Evolutionary conservation across 805 yeast species (phyloP), one percentile per base, ranked within the genome.

Genomic region (Cyberlindnera maclurae): DNA sequence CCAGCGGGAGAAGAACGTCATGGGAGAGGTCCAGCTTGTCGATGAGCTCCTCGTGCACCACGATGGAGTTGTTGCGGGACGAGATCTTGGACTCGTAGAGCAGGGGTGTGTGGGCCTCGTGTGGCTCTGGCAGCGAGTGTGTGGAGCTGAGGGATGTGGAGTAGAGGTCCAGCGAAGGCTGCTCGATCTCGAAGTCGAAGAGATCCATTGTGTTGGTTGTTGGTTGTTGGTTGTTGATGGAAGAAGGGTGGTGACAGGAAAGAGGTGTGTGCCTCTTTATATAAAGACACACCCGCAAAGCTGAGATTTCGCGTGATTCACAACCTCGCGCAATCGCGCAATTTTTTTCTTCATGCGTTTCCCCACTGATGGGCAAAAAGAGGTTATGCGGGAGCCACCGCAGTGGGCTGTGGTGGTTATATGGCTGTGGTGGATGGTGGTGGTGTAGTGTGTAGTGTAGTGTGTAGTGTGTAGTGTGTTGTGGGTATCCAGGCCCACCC

Each of bases 71-170:
- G 34, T 41, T 35, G 29, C 54, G 44, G 12, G 55, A 46, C 17
- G 47, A 36, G 29, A 47, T 39, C 35, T 37, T 45, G 12, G 57
- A 51, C 30, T 54, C 54, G 42, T 54, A 54, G 18, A 54, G 39
- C 13, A 54, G 41, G 3, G 58, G 58, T 13, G 57, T 51, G 15
- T 41, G 37, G 7, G 44, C 47, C 33, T 51, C 55, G 13, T 39
- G 38, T 2, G 45, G n/a, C 8, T 50, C 50, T 5, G 45, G 36
- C 10, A 50, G 20, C 6, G 56, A 46, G 4, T 33, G 37, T n/a
- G 47, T 33, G n/a, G 53, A 48, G 16, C 34, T 46, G 15, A 47
- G 29, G 3, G 56, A 51, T 29, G 43, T 36, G 4, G 54, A 44
- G 41, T 51, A 49, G n/a, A 40, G 16, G 2, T 41, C 36, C 15